Conservation (phyloP, 2,329 filamentous ascomycete species). For the Zymoseptoria passerinii region DNA sequence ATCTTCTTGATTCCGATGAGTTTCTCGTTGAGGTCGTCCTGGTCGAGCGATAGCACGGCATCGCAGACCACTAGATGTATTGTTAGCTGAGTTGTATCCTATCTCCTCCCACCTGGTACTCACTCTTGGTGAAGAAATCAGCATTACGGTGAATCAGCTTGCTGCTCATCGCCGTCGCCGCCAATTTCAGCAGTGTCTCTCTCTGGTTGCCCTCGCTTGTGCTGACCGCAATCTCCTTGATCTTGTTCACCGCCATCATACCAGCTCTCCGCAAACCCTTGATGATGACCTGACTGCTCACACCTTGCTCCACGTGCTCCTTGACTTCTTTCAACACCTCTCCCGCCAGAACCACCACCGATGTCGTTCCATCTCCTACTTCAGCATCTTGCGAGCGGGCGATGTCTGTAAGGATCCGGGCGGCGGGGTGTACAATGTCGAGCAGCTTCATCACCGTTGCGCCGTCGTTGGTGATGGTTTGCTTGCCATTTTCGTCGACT, state of each 20-base stretch:
- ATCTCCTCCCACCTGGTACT: conserved; percentile 28
- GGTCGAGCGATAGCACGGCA: conserved; percentile 87
- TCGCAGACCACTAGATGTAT: conserved; percentile 77
- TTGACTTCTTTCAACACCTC: conserved; percentile 96
- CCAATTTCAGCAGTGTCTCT: conserved; percentile 82
- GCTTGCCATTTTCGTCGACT: conserved; percentile 87
- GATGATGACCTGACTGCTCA: conserved; percentile 95
- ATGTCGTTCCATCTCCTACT: conserved; percentile 96
- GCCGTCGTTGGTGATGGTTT: conserved; percentile 98
- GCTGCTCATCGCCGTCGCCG: conserved; percentile 96
- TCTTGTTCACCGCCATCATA: conserved; percentile 91
- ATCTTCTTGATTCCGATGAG: conserved; percentile 98
- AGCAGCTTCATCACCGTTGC: conserved; percentile 99
- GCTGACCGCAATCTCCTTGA: conserved; percentile 91
- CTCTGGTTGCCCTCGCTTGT: conserved; percentile 74
- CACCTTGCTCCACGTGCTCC: conserved; percentile 90
- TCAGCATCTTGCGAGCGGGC: conserved; percentile 98
- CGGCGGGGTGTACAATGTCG: conserved; percentile 96
- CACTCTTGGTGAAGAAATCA: conserved; percentile 94
- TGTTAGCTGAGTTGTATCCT: conserved; percentile 22
- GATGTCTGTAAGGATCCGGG: conserved; percentile 95
- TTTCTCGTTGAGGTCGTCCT: conserved; percentile 95
- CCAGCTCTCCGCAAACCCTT: conserved; percentile 87
- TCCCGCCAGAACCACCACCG: conserved; percentile 92
- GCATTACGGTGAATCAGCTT: conserved; percentile 98